A percentile compares a stretch with the other conserved stretches of the same genome.
Evolutionary conservation across 176 grass and related monocot species (phyloP).

Genomic region (Echinochloa phyllopogon): DNA sequence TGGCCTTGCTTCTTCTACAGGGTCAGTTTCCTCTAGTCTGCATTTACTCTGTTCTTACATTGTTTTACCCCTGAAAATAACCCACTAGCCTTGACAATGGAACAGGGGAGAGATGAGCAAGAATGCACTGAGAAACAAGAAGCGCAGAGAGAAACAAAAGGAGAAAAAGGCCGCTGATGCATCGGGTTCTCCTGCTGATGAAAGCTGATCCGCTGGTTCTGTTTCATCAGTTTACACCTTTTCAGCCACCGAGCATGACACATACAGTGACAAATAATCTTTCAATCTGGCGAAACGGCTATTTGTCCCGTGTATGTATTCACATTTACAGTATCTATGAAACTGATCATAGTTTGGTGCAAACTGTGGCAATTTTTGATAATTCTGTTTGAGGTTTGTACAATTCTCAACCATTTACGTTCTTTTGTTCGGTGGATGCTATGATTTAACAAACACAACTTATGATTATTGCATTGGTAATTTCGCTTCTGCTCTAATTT

Average conservation of each 20-base stretch:
- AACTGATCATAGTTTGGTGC: not conserved
- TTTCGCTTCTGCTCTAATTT: not conserved
- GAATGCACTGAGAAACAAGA: conserved; percentile 96
- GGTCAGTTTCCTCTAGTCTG: conserved; percentile 52
- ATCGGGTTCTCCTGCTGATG: conserved; percentile 51
- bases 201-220: conserved; percentile 46
- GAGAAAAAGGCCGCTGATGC: conserved; percentile 83
- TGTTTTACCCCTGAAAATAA: not conserved
- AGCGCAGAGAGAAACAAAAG: conserved; percentile 87
- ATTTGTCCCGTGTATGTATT: conserved; percentile 20
- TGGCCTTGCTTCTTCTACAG: conserved; percentile 68
- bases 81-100: not conserved
- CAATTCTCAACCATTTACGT: conserved; percentile 1
- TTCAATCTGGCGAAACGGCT: not conserved
- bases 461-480: not conserved
- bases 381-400: conserved; percentile 20
- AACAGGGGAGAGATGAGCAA: conserved; percentile 89
- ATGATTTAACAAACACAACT: not conserved
- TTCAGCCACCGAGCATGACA: conserved; percentile 7
- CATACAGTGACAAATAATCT: not conserved
- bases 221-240: conserved; percentile 28
- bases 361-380: not conserved
- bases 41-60: conserved; percentile 7
- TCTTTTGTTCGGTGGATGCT: not conserved
- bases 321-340: not conserved